These are phyloP conservation scores for Colletotrichum tropicale DNA, from an alignment of 2,329 filamentous ascomycete species.

Conservation along the genomic window DNA sequence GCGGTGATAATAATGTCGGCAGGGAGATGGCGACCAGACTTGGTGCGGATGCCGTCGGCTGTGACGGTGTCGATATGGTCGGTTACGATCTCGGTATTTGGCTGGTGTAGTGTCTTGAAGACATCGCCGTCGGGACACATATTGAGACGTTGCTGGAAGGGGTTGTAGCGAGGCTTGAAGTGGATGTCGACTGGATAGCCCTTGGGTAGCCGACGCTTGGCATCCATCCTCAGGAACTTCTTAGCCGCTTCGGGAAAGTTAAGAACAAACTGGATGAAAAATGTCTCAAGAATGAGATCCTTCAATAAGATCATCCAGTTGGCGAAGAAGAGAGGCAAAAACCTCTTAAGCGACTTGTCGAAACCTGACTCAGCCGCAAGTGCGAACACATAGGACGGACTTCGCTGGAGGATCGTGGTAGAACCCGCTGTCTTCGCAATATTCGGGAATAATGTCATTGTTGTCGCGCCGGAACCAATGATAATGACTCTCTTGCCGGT, in stretches of 20 bases:
- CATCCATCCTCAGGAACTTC: conserved; percentile 47
- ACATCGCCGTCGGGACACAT: conserved; percentile 65
- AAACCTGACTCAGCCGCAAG: conserved; percentile 45
- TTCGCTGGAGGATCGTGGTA: conserved; percentile 83
- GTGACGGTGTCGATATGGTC: conserved; percentile 58
- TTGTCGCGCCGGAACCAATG: conserved; percentile 80
- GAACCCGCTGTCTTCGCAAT: conserved; percentile 67
- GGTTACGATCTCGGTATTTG: conserved; percentile 53
- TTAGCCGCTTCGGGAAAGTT: conserved; percentile 56
- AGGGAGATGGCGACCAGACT: conserved; percentile 53
- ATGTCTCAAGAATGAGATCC: conserved; percentile 47
- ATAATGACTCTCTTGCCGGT: conserved; percentile 71
- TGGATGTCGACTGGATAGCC: conserved; percentile 61
- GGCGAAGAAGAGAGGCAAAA: conserved; percentile 53
- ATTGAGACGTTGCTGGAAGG: conserved; percentile 79
- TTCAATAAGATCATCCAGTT: conserved; percentile 54
- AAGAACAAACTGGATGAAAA: conserved; percentile 56
- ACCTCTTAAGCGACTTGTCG: conserved; percentile 39
- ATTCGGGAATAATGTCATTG: conserved; percentile 76
- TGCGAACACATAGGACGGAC: conserved; percentile 72
- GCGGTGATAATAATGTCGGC: conserved; percentile 74
- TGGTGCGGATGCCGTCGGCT: conserved; percentile 49
- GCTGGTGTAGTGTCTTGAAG: conserved; percentile 50
- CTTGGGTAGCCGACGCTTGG: conserved; percentile 56
- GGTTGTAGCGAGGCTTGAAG: conserved; percentile 68